These are phyloP conservation scores for Calonectria multiphialidica DNA, from an alignment of 2,329 filamentous ascomycete species.

Conservation along the genomic window DNA sequence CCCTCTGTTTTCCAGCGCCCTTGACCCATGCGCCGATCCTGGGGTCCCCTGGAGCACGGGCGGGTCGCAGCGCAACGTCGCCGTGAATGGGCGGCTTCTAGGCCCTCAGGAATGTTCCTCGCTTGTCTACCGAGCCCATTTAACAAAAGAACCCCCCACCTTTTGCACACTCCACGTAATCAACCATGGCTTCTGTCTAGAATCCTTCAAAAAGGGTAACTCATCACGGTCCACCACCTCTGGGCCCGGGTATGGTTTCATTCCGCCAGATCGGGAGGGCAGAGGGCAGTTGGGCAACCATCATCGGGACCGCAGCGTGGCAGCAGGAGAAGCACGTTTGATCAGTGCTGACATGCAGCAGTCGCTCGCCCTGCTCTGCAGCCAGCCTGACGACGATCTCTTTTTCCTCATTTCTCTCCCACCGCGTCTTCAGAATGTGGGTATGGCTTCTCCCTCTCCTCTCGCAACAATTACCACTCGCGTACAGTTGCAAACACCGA, in stretches of 20 bases:
- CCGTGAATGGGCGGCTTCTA: not conserved
- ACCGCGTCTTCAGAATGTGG: not conserved
- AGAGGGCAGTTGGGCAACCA: not conserved
- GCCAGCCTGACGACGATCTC: not conserved
- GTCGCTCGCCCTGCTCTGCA: not conserved
- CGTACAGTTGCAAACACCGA: not conserved
- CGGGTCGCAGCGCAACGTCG: not conserved
- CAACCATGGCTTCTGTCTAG: not conserved
- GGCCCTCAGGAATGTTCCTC: not conserved
- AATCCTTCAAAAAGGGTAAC: not conserved
- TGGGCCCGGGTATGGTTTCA: not conserved
- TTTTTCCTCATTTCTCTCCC: not conserved
- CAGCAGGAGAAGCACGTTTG: not conserved
- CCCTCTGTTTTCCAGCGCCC: not conserved
- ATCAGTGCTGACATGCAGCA: not conserved
- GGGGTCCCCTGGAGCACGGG: not conserved
- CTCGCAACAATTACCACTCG: not conserved
- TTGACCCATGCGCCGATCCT: slow-evolving; percentile 6
- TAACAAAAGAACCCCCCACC: not conserved
- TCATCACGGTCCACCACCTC: not conserved
- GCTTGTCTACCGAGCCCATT: not conserved
- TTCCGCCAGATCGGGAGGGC: not conserved
- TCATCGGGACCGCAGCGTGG: not conserved
- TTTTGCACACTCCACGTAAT: not conserved
- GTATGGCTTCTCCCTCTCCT: not conserved